These are phyloP conservation scores for Phanerochaete sordida DNA, from an alignment of 768 basidiomycete genomes.

Conservation along the genomic window DNA sequence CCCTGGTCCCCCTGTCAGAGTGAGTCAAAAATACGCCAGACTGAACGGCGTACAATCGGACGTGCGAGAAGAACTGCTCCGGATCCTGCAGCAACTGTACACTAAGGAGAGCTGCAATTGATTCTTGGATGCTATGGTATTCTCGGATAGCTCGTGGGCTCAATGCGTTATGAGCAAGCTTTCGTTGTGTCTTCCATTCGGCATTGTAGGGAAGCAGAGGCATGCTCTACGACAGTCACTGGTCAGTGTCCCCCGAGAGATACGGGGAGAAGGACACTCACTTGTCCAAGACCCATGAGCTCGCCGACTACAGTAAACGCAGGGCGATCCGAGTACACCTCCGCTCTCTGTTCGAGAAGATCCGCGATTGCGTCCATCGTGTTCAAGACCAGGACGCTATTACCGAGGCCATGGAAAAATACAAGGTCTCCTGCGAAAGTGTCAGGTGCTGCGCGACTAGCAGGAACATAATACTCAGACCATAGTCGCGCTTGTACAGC, in stretches of 20 bases:
- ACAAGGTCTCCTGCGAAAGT: not conserved
- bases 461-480: no score
- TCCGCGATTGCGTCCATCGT: constrained; percentile 20
- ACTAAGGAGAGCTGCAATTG: constrained; percentile 19
- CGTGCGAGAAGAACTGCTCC: not conserved
- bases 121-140: constrained; percentile 30
- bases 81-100: not conserved
- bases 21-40: not conserved
- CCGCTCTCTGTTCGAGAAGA: constrained; percentile 11
- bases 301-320: constrained; percentile 34
- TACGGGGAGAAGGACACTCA: not conserved
- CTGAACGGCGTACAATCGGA: not conserved
- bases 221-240: constrained; percentile 21
- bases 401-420: constrained; percentile 23
- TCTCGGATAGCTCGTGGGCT: constrained; percentile 26
- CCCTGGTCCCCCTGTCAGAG: not conserved
- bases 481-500: no score
- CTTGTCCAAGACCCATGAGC: constrained; percentile 26
- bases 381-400: constrained; percentile 28
- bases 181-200: constrained; percentile 24
- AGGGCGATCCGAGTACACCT: constrained; percentile 17
- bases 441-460: no score
- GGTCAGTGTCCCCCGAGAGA: no score
- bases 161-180: constrained; percentile 28
- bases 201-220: constrained; percentile 20